Percentiles rank a stretch among this genome's conserved stretches.
Conservation (phyloP, 805 yeast species). For the Candida taoyuanica region DNA sequence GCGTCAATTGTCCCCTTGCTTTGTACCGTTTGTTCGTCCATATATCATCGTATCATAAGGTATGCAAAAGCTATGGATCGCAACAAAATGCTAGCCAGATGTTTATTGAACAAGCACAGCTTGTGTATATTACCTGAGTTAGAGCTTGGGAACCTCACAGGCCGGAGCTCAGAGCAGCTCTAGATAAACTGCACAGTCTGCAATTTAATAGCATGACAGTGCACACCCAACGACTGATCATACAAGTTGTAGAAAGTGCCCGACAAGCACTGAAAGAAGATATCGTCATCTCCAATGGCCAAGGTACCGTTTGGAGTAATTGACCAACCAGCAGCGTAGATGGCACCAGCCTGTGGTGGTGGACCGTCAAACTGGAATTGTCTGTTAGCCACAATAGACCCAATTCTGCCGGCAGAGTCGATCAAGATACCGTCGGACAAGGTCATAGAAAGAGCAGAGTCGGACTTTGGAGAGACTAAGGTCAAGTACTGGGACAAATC, state of each 20-base stretch:
- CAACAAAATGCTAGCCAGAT: too few species aligned
- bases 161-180: too few species aligned
- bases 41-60: too few species aligned
- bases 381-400: conserved; percentile 77
- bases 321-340: conserved; percentile 67
- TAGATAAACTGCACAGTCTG: conserved; percentile 49
- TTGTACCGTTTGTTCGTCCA: too few species aligned
- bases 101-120: too few species aligned
- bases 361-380: conserved; percentile 87
- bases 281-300: conserved; percentile 56
- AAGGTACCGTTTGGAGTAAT: conserved; percentile 49
- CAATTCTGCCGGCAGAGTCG: conserved; percentile 63
- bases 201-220: conserved; percentile 59
- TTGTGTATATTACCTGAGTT: too few species aligned
- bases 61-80: too few species aligned
- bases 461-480: conserved; percentile 39
- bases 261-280: conserved; percentile 69
- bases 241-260: conserved; percentile 78
- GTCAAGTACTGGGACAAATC: conserved; percentile 6
- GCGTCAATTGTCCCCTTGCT: too few species aligned
- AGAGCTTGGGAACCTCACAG: too few species aligned
- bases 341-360: conserved; percentile 77
- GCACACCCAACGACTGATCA: conserved; percentile 55
- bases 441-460: conserved; percentile 50
- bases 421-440: conserved; percentile 47